Conservation (phyloP, 768 basidiomycete species). For the Amanita subjunquillea region DNA sequence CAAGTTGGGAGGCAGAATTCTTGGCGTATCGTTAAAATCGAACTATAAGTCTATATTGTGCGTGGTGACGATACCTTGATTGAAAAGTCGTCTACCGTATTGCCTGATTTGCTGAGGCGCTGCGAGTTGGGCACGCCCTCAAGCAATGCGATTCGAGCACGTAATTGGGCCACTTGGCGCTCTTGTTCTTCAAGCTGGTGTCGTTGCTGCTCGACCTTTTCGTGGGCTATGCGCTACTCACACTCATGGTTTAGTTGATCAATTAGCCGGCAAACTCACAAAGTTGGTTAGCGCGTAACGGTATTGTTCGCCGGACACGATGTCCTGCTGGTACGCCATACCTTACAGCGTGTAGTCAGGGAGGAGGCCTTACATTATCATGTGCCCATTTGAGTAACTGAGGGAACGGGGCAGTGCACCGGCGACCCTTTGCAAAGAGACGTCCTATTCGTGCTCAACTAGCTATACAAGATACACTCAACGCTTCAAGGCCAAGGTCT, state of each 20-base stretch:
- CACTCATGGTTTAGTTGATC: too few relatives aligned
- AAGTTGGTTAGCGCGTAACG: constrained; percentile 81
- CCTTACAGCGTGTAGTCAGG: background rate
- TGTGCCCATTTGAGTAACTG: background rate
- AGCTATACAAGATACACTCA: constrained; percentile 15
- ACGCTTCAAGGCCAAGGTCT: constrained; percentile 32
- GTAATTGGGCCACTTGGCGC: constrained; percentile 64
- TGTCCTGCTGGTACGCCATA: constrained; percentile 19
- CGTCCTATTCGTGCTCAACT: background rate
- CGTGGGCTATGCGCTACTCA: constrained; percentile 69
- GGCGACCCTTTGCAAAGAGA: too few relatives aligned
- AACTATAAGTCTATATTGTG: background rate
- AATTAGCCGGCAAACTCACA: constrained; percentile 26
- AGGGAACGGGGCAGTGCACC: background rate
- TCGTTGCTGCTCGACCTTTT: constrained; percentile 80
- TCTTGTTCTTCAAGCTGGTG: constrained; percentile 76
- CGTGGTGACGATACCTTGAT: constrained; percentile 50
- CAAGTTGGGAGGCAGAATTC: constrained; percentile 77
- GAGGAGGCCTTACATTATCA: background rate
- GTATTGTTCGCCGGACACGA: constrained; percentile 57
- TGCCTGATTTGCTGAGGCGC: constrained; percentile 36
- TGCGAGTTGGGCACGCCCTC: constrained; percentile 50
- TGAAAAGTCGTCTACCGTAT: constrained; percentile 79
- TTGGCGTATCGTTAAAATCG: constrained; percentile 16
- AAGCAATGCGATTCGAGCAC: constrained; percentile 59